A percentile compares a stretch with the other conserved stretches of the same genome.
Conservation (phyloP, 2,329 filamentous ascomycete species). For the Tolypocladium pustulatum region DNA sequence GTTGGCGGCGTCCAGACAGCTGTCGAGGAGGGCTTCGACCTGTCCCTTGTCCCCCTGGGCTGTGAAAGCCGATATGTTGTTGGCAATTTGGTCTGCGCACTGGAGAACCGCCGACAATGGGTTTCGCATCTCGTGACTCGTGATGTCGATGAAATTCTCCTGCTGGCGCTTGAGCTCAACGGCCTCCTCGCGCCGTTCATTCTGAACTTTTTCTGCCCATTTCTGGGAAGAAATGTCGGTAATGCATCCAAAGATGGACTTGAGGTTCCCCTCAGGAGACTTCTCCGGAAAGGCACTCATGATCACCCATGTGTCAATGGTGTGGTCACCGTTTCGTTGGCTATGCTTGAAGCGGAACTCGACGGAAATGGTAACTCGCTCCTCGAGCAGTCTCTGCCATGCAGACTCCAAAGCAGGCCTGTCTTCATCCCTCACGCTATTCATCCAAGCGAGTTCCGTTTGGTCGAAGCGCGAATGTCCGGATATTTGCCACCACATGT, state of each 20-base stretch:
- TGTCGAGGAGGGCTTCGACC: conserved; percentile 38
- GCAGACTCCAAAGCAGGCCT: conserved; percentile 43
- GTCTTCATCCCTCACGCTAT: conserved; percentile 60
- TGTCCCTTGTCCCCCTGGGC: conserved; percentile 26
- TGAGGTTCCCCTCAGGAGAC: conserved; percentile 50
- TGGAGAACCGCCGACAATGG: conserved; percentile 65
- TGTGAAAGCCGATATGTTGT: conserved; percentile 34
- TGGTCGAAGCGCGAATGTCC: conserved; percentile 49
- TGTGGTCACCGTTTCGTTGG: conserved; percentile 49
- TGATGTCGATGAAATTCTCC: conserved; percentile 65
- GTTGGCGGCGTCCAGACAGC: conserved; percentile 63
- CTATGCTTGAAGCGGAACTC: conserved; percentile 67
- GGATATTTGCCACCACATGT: conserved; percentile 66
- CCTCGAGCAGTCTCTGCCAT: conserved; percentile 52
- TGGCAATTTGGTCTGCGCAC: conserved; percentile 62
- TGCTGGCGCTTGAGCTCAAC: conserved; percentile 67
- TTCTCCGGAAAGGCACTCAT: conserved; percentile 69
- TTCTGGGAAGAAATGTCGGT: conserved; percentile 83
- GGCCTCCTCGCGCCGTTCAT: conserved; percentile 66
- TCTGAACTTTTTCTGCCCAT: conserved; percentile 72
- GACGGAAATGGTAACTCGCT: conserved; percentile 54
- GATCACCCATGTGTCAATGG: conserved; percentile 63
- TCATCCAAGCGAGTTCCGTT: conserved; percentile 59
- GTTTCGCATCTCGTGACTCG: conserved; percentile 67
- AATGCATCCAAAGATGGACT: conserved; percentile 69